Evolutionary conservation across 371 early-diverging fungal species (phyloP), one percentile per base, ranked within the genome.

Genomic region (Gilbertella persicaria): DNA sequence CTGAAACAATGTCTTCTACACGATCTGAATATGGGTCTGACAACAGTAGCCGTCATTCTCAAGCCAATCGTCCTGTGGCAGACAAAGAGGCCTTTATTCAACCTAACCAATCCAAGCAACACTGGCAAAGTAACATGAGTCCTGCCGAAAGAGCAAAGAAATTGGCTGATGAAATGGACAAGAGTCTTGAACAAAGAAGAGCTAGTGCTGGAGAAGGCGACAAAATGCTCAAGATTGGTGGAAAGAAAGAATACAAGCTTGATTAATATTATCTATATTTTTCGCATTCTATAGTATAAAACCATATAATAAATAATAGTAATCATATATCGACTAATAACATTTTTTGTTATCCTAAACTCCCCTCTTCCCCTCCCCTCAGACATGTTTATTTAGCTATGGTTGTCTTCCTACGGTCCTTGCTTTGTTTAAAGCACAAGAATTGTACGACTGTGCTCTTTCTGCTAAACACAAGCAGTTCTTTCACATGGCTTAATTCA

Each of bases 371-470:
- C n/a, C n/a, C n/a, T n/a, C n/a, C n/a, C n/a, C n/a, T n/a, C n/a
- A n/a, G n/a, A n/a, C n/a, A n/a, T 14, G 9, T 48, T 44, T 53
- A 53, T 21, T 53, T 25, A 13, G 63, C 41, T 17, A 44, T 13
- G 0, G 41, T 36, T 23, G 42, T 48, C 35, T 58, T 64, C 37
- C 56, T 62, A 53, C 75, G 68, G 39, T 80, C 78, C 57, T 76
- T 82, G 26, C 69, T 73, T 55, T 78, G 75, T 53, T 80, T 82
- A 60, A 91, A 90, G 56, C 91, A 91, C 60, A 83, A 66, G 59
- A 88, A 92, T 67, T 92, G 90, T 21, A 88, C 77, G 12, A 77
- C 79, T 8, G 91, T 90, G 42, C 85, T 76, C 46, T 82, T 81
- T 45, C 85, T 73, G 36, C 89, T 86, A 39, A 79, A 80, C 3